Conservation (phyloP, 139 green algal species). For the Chlamydomonas schloesseri region DNA sequence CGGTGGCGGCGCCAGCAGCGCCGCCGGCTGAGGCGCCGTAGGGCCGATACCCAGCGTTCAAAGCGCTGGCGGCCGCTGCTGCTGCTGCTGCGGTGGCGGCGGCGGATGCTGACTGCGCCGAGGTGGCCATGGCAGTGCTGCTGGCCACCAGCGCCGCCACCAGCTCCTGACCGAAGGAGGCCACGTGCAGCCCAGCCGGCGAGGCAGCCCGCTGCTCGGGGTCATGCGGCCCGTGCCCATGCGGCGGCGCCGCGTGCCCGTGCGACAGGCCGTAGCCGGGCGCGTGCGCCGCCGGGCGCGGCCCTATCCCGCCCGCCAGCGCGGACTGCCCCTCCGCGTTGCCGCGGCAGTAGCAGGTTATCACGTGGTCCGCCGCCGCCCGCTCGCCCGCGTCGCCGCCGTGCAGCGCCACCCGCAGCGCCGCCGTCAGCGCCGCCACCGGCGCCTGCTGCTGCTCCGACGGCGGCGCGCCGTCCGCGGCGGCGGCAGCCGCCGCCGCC, state of each 20-base stretch:
- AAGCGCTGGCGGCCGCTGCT: no score
- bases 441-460: no score
- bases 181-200: neutral
- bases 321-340: conserved; percentile 60
- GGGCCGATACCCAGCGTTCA: no score
- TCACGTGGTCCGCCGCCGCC: conserved; percentile 49
- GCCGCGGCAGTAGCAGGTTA: conserved; percentile 59
- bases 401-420: conserved; percentile 50
- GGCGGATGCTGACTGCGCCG: neutral
- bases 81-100: no score
- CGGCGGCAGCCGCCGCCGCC: no score
- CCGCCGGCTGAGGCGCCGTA: neutral
- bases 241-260: no score
- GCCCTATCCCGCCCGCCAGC: conserved; percentile 43
- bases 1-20: neutral
- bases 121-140: neutral
- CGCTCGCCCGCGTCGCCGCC: conserved; percentile 43
- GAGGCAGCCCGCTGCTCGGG: no score
- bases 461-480: no score
- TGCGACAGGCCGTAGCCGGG: neutral
- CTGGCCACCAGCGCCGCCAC: conserved; percentile 36
- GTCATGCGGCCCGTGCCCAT: no score
- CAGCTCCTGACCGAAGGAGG: conserved; percentile 63
- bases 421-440: neutral
- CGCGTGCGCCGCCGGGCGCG: neutral